phyloP scores from a whole-genome alignment of 2,329 filamentous ascomycete genomes.

The Diaporthe amygdali region DNA sequence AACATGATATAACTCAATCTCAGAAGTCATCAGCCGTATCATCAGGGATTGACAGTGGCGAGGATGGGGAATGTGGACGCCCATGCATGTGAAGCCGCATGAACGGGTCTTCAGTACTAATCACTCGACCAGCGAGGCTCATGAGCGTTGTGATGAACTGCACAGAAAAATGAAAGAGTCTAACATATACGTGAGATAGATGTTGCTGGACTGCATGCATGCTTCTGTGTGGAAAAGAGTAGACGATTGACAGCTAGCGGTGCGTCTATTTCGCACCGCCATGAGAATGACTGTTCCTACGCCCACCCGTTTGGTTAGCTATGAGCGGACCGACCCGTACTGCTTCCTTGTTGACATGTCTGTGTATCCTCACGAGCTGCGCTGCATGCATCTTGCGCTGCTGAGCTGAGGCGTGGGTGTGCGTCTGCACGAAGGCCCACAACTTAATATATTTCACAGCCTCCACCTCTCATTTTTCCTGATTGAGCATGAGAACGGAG shows the following conservation, averaged over 20 bases:
- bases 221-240: neutral
- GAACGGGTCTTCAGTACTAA: neutral
- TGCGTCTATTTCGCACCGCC: neutral
- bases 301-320: neutral
- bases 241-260: neutral
- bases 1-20: neutral
- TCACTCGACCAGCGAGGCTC: neutral
- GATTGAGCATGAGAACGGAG: neutral
- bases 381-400: neutral
- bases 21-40: neutral
- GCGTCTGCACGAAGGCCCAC: neutral
- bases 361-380: neutral
- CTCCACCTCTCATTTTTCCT: neutral
- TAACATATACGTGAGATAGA: neutral
- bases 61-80: too few relatives aligned
- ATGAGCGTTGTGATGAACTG: neutral
- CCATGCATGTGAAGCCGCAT: neutral
- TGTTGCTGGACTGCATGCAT: neutral
- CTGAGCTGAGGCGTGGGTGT: neutral
- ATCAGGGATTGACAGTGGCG: neutral
- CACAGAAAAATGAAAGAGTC: neutral
- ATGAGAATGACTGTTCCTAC: neutral
- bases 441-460: neutral
- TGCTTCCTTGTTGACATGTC: neutral
- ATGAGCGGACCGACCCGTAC: neutral